Base-by-base conservation (phyloP, 495 filamentous ascomycete genomes). In the Aspergillus heteromorphus region DNA sequence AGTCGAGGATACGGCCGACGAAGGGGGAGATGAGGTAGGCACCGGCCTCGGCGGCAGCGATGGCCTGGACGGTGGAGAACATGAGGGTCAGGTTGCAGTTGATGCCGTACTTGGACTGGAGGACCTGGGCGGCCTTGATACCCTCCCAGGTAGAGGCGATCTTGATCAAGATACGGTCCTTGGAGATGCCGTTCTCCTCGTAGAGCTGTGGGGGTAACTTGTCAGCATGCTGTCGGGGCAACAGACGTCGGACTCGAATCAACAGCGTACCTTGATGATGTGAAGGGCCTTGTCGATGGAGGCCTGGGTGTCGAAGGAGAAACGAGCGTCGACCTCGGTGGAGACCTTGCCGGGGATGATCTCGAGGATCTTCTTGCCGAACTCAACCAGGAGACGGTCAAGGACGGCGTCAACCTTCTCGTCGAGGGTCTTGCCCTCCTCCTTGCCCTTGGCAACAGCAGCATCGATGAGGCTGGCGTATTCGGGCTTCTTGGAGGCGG, bases 71-170 rank as follows among this genome's bases (percentile, higher is more conserved):
- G 55, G 86, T 77, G 18, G 93, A 97, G 85, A 99, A 99, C 87
- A 99, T 92, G 71, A 99, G 91, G 48, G 93, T 99, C 66, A 99
- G 79, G 83, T 99, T 99, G 86, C 83, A 87, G 83, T 97, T 97
- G 78, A 99, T 84, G 62, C 83, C 83, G 77, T 99, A 85, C 81
- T 97, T 79, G 58, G 82, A 85, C 83, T 97, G 91, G 48, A 99
- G 88, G 66, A 89, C 87, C 71, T 92, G 83, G 55, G 95, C 95
- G 54, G 93, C 95, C 82, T 97, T 86, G 81, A 99, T 97, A 71
- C 93, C 93, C 79, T 99, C 93, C 90, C 74, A 82, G 66, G 79
- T 82, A 51, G 77, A 80, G 62, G 78, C 78, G 53, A 82, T 75
- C 71, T 82, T 82, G 69, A 82, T 81, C 38, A 80, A 73, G 69